A percentile compares a stretch with the other conserved stretches of the same genome.
These are phyloP conservation scores for Coemansia biformis DNA, from an alignment of 192 early-diverging fungal genomes.

Conservation along the genomic window DNA sequence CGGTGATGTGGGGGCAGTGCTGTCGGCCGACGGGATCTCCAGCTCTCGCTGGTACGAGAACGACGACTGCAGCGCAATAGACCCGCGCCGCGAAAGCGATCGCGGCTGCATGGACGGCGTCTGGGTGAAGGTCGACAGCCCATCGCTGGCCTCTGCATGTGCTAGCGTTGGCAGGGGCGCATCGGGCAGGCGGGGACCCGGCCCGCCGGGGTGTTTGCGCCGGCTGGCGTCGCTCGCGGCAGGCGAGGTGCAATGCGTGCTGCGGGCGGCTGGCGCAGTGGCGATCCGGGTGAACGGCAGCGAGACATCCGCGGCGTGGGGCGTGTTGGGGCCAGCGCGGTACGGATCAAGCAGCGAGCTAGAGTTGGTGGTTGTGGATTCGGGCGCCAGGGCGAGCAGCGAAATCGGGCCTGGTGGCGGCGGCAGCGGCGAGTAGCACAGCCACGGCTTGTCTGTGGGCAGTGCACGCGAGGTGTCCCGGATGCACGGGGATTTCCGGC, in stretches of 20 bases:
- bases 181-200: too few relatives aligned
- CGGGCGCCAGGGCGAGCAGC: too few relatives aligned
- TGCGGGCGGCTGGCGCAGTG: not conserved
- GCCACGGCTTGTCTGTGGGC: constrained; percentile 4
- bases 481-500: constrained; percentile 1
- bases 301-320: not conserved
- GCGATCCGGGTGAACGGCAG: constrained; percentile 5
- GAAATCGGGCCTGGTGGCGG: too few relatives aligned
- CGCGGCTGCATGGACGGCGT: constrained; percentile 8
- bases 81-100: constrained; percentile 29
- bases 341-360: not conserved
- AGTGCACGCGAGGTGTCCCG: not conserved
- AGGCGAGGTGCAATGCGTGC: too few relatives aligned
- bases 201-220: too few relatives aligned
- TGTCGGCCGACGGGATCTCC: too few relatives aligned
- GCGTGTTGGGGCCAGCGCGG: constrained; percentile 1
- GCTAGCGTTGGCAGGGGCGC: too few relatives aligned
- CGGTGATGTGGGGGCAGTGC: constrained; percentile 2
- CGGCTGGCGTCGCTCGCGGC: too few relatives aligned
- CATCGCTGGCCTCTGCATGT: constrained; percentile 5
- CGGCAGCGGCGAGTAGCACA: not conserved
- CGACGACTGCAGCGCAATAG: constrained; percentile 41
- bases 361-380: too few relatives aligned
- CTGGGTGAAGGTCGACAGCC: not conserved
- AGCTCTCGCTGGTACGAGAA: not conserved